These are phyloP conservation scores for Naematelia aurantialba DNA, from an alignment of 768 basidiomycete species.

Conservation along the genomic window DNA sequence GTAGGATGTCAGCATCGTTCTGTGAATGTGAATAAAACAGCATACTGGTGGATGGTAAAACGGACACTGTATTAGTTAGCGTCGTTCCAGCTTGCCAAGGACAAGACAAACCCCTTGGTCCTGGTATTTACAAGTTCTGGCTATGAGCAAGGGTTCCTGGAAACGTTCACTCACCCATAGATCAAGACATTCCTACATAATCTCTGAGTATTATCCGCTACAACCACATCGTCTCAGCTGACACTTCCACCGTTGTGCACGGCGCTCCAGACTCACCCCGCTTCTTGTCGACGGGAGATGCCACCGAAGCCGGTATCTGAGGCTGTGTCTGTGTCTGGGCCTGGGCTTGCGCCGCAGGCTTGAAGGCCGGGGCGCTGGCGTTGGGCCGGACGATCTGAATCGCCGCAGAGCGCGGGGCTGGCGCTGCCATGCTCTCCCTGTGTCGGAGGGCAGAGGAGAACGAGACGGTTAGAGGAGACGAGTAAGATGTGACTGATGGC, in stretches of 20 bases:
- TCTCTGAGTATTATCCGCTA: constrained; percentile 54
- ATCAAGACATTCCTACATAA: constrained; percentile 89
- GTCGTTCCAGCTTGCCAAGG: constrained; percentile 1
- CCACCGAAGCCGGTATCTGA: no score
- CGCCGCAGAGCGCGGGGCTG: constrained; percentile 31
- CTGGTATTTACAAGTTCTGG: constrained; percentile 45
- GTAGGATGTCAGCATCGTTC: no score
- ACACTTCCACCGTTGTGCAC: constrained; percentile 6
- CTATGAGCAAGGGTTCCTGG: not conserved
- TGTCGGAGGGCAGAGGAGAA: not conserved
- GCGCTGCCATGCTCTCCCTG: constrained; percentile 19
- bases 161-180: constrained; percentile 62
- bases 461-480: not conserved
- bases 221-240: not conserved
- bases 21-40: not conserved
- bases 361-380: constrained; percentile 14
- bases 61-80: constrained; percentile 29
- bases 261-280: not conserved
- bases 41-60: constrained; percentile 43
- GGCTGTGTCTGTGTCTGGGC: not conserved
- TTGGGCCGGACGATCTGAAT: constrained; percentile 32
- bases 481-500: constrained; percentile 2
- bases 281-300: not conserved
- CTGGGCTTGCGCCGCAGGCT: not conserved
- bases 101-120: constrained; percentile 37